phyloP scores from a whole-genome alignment of 371 early-diverging fungal genomes.

The Syncephalastrum contaminatum region DNA sequence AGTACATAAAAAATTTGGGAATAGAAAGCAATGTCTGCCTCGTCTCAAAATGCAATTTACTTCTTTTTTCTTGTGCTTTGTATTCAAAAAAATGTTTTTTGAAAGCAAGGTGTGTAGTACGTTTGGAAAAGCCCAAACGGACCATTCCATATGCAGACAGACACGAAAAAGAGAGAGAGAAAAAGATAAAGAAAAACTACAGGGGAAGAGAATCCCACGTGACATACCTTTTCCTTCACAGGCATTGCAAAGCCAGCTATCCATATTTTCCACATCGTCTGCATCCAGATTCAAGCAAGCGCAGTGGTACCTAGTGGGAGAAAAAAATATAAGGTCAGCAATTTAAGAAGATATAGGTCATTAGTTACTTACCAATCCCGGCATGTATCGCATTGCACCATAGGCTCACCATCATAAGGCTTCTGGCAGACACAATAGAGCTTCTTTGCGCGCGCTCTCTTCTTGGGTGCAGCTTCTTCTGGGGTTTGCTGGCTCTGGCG shows the following conservation, averaged over 20 bases:
- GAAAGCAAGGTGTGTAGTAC: background rate
- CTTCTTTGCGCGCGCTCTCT: slow-evolving; percentile 40
- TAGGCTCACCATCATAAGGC: slow-evolving; percentile 70
- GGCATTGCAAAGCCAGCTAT: slow-evolving; percentile 42
- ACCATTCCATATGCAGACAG: too few species aligned
- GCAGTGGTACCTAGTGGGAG: slow-evolving; percentile 68
- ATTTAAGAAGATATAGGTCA: slow-evolving; percentile 5
- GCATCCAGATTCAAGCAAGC: slow-evolving; percentile 67
- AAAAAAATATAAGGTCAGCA: background rate
- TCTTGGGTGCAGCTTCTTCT: slow-evolving; percentile 1
- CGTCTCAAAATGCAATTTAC: background rate
- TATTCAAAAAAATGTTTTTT: slow-evolving; percentile 2
- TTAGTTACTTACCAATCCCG: slow-evolving; percentile 65
- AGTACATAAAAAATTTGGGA: too few species aligned
- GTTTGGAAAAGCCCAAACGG: too few species aligned
- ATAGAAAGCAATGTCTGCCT: too few species aligned
- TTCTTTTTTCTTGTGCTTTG: slow-evolving; percentile 1
- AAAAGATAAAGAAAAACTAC: slow-evolving; percentile 5
- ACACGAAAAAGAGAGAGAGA: too few species aligned
- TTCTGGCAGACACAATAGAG: slow-evolving; percentile 74
- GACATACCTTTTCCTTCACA: slow-evolving; percentile 25
- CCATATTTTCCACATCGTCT: slow-evolving; percentile 58
- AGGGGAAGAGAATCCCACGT: background rate
- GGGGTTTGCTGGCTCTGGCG: background rate
- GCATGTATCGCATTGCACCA: slow-evolving; percentile 80